Base-by-base conservation (phyloP, 768 basidiomycete genomes). In the Leccinum subgranulosum region DNA sequence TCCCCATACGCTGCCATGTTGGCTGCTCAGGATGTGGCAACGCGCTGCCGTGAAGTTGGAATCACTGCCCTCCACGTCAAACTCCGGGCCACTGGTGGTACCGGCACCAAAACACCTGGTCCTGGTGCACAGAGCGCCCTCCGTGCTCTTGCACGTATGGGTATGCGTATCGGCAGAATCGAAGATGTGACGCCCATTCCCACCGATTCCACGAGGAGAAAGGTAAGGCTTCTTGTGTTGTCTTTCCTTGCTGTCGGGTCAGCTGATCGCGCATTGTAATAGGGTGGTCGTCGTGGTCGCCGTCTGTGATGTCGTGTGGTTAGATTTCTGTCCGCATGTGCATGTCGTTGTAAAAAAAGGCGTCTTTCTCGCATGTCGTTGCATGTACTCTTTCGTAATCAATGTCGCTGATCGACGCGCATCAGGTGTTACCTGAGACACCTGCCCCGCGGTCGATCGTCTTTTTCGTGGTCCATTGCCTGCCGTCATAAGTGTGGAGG, bases 271-370 rank as follows among this genome's bases (percentile, higher is more conserved):
- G 15, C 9, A 6, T 29, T 56, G 28, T 14, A 56, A 12, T 62
- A 94, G 94, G 95, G 94, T 87, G 94, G 94, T 94, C 92, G 94
- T 67, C 93, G 94, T 79, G 94, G 94, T 92, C 90, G 94, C 70
- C 92, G 94, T 88, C 84, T 96, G 69, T 91, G 75, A 77, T 74
- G 52, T 49, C 52, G 33, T 57, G 46, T 51, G 57, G 59, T 59
- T 28, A 12, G 53, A 9, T 57, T 46, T 65, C 33, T 57, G 53
- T 58, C 15, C 23, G 31, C 59, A 62, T 50, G 45, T 56, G 45
- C 50, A 58, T 53, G 51, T 25, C 49, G 59, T 59, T 53, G 51
- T 63, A 64, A 64, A 68, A 68, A 23, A 72, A 63, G 17, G 28
- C 14, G 69, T 56, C 39, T 64, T 65, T 64, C 48, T 53, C 43